A percentile compares a stretch with the other conserved stretches of the same genome.
phyloP scores from a whole-genome alignment of 768 basidiomycete genomes.

The Hygrocybe coccinea region DNA sequence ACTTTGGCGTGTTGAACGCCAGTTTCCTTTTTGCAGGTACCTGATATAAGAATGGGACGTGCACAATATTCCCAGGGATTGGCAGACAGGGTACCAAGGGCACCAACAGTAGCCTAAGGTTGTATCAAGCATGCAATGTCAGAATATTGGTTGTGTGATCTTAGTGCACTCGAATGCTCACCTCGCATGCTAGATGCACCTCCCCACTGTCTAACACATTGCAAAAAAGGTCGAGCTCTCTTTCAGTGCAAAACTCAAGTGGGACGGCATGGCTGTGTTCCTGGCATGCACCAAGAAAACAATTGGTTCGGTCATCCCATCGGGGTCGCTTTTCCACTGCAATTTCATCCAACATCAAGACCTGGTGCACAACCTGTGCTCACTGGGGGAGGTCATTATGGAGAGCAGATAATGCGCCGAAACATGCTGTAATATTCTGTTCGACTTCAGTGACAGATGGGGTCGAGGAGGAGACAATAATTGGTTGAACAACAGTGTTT shows the following conservation, averaged over 20 bases:
- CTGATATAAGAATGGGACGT: constrained; percentile 21
- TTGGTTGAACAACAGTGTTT: too few relatives aligned
- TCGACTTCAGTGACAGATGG: too few relatives aligned
- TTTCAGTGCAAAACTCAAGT: constrained; percentile 14
- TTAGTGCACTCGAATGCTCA: constrained; percentile 1
- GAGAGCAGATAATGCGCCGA: too few relatives aligned
- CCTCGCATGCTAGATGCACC: constrained; percentile 16
- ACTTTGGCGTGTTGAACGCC: constrained; percentile 18
- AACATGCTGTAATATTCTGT: too few relatives aligned
- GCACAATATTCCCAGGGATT: constrained; percentile 19
- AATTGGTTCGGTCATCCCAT: constrained; percentile 19
- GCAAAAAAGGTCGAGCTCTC: constrained; percentile 6
- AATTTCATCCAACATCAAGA: constrained; percentile 22
- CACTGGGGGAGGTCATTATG: too few relatives aligned
- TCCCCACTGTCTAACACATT: background rate
- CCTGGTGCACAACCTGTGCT: background rate
- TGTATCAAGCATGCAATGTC: background rate
- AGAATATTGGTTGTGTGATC: background rate
- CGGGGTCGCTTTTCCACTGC: constrained; percentile 15
- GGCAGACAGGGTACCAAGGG: constrained; percentile 15
- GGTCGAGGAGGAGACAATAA: too few relatives aligned
- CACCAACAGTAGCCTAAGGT: constrained; percentile 22
- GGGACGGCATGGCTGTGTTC: constrained; percentile 14
- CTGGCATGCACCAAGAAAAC: constrained; percentile 18
- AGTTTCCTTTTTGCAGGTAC: constrained; percentile 24